Conservation (phyloP, 257 asterid species). For the Henckelia pumila region DNA sequence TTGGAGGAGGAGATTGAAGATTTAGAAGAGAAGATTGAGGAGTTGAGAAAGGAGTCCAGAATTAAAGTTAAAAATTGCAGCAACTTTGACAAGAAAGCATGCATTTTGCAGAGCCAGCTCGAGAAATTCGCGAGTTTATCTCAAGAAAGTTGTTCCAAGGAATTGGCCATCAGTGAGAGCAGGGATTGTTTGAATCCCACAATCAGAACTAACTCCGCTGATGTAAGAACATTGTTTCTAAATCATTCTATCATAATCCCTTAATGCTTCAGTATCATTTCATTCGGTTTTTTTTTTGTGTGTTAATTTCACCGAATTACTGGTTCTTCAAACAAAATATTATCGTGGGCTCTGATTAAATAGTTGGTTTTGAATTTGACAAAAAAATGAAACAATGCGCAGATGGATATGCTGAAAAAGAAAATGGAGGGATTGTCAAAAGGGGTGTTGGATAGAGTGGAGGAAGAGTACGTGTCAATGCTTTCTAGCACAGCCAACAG, state of each 20-base stretch:
- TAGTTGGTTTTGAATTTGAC: neutral
- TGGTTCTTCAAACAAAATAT: neutral
- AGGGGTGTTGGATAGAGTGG: slow-evolving; percentile 48
- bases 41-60: slow-evolving; percentile 43
- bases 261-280: neutral
- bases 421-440: slow-evolving; percentile 54
- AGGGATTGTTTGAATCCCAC: slow-evolving; percentile 15
- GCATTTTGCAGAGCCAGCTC: slow-evolving; percentile 48
- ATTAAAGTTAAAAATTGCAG: slow-evolving; percentile 37
- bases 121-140: slow-evolving; percentile 51
- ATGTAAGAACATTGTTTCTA: slow-evolving; percentile 37
- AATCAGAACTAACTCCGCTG: slow-evolving; percentile 26
- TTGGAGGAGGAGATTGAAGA: slow-evolving; percentile 51
- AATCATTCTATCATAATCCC: neutral
- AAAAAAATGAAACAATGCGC: slow-evolving; percentile 10
- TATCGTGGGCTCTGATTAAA: neutral
- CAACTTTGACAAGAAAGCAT: slow-evolving; percentile 60
- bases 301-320: neutral
- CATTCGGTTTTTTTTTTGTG: neutral
- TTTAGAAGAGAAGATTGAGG: slow-evolving; percentile 51
- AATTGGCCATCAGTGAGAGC: slow-evolving; percentile 24
- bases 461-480: slow-evolving; percentile 49
- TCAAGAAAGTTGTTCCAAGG: slow-evolving; percentile 25
- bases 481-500: slow-evolving; percentile 39
- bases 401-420: slow-evolving; percentile 40